phyloP scores from a whole-genome alignment of 192 early-diverging fungal species.

The Podila epigama region DNA sequence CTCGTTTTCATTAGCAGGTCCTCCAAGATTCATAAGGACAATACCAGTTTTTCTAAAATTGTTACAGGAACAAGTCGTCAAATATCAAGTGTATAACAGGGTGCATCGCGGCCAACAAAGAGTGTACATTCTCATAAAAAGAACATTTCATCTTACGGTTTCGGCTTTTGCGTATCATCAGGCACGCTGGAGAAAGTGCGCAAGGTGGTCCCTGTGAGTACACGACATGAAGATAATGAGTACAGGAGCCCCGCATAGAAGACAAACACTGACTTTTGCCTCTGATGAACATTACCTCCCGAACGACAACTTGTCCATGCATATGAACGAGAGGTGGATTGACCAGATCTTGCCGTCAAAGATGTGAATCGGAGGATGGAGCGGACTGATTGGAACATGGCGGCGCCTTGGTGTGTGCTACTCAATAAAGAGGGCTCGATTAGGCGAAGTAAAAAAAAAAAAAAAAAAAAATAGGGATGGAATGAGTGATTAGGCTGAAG shows the following conservation, averaged over 20 bases:
- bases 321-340: background rate
- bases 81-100: too few species aligned
- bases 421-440: background rate
- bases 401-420: background rate
- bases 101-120: too few species aligned
- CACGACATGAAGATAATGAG: background rate
- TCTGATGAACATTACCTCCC: constrained; percentile 7
- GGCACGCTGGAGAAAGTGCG: constrained; percentile 19
- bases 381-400: constrained; percentile 31
- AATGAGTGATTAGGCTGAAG: background rate
- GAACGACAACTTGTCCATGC: constrained; percentile 7
- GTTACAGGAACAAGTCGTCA: background rate
- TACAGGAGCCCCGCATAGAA: background rate
- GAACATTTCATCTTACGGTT: constrained; percentile 27
- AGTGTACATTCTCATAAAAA: background rate
- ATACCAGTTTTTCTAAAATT: constrained; percentile 69
- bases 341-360: background rate
- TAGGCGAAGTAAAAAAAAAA: background rate
- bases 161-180: constrained; percentile 15
- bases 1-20: constrained; percentile 75
- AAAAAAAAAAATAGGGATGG: background rate
- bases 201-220: constrained; percentile 1
- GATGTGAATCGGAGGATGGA: constrained; percentile 7
- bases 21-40: constrained; percentile 94
- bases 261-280: background rate